Conservation (phyloP, 140 eudicot genomes). For the Bidens hawaiensis region DNA sequence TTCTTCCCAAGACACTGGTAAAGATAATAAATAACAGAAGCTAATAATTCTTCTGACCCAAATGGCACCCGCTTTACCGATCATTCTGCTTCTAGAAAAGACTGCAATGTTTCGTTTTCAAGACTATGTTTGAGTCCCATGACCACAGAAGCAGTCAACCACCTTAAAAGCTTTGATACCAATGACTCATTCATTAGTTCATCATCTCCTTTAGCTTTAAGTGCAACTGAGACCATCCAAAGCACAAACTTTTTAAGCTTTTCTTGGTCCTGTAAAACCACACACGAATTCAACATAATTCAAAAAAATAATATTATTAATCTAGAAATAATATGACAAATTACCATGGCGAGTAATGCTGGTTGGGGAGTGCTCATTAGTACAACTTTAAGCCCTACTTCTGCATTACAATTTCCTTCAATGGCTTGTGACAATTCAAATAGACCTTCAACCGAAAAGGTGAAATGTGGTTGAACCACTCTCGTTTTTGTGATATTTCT, state of each 20-base stretch:
- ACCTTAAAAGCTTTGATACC: slow-evolving; percentile 64
- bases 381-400: slow-evolving; percentile 58
- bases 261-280: slow-evolving; percentile 44
- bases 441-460: slow-evolving; percentile 52
- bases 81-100: slow-evolving; percentile 38
- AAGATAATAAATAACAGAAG: slow-evolving; percentile 58
- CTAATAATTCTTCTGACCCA: slow-evolving; percentile 49
- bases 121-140: slow-evolving; percentile 33
- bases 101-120: slow-evolving; percentile 31
- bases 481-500: slow-evolving; percentile 55
- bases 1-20: slow-evolving; percentile 57
- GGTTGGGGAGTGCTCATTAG: slow-evolving; percentile 74
- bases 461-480: slow-evolving; percentile 65
- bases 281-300: neutral
- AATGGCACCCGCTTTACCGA: slow-evolving; percentile 12
- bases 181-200: slow-evolving; percentile 44
- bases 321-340: neutral
- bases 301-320: neutral
- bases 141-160: slow-evolving; percentile 80
- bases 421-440: slow-evolving; percentile 47
- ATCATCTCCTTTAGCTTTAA: slow-evolving; percentile 31
- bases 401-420: slow-evolving; percentile 41
- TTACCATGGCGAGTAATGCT: slow-evolving; percentile 54
- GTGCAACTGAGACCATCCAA: slow-evolving; percentile 73
- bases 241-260: slow-evolving; percentile 55